A percentile compares a stretch with the other conserved stretches of the same genome.
These are phyloP conservation scores for Penicillium sp. DNA, from an alignment of 2,329 filamentous ascomycete species.

Conservation along the genomic window DNA sequence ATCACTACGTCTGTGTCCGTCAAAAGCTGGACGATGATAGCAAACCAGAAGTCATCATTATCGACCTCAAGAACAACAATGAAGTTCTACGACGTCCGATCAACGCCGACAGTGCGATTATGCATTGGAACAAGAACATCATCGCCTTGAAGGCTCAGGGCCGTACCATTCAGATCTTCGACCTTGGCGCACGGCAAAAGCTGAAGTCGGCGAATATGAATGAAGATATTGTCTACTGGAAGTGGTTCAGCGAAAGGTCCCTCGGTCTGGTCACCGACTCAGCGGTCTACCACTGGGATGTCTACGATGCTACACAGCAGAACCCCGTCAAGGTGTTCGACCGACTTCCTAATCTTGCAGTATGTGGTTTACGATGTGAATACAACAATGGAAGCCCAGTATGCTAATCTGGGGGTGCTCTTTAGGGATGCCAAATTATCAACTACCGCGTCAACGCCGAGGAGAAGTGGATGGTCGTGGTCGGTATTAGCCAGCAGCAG, in stretches of 20 bases:
- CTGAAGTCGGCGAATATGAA: constrained; percentile 95
- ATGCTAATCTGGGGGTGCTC: constrained; percentile 4
- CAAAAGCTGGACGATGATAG: constrained; percentile 85
- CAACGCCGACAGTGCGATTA: constrained; percentile 98
- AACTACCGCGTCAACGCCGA: constrained; percentile 97
- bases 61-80: constrained; percentile 97
- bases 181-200: constrained; percentile 88
- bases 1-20: constrained; percentile 92
- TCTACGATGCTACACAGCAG: constrained; percentile 78
- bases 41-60: constrained; percentile 90
- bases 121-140: constrained; percentile 96
- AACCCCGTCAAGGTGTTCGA: constrained; percentile 90
- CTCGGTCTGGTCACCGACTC: constrained; percentile 88
- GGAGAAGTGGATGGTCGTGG: constrained; percentile 97
- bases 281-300: constrained; percentile 95
- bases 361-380: constrained; percentile 48
- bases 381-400: background rate
- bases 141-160: constrained; percentile 95
- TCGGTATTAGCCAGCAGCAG: constrained; percentile 90
- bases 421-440: constrained; percentile 93
- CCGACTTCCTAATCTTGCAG: constrained; percentile 82
- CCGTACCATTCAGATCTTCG: constrained; percentile 95
- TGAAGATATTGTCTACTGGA: constrained; percentile 98
- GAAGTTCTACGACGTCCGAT: constrained; percentile 92
- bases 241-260: constrained; percentile 90